phyloP scores from a whole-genome alignment of 148 eudicot genomes.

The Pouteria glomerata region DNA sequence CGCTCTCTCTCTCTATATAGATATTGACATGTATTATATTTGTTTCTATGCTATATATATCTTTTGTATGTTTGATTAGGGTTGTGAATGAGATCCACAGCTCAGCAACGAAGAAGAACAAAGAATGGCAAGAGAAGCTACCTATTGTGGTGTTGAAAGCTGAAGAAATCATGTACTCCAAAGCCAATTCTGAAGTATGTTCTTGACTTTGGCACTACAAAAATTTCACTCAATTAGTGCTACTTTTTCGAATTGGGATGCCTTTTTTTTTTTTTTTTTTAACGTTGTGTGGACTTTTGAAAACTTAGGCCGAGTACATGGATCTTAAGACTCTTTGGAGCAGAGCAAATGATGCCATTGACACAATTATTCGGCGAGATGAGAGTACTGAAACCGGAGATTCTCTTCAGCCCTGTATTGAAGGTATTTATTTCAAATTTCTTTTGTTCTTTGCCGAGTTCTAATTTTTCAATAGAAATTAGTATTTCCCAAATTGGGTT shows the following conservation, averaged over 20 bases:
- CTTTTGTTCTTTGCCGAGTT: background rate
- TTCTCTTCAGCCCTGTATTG: slow-evolving; percentile 79
- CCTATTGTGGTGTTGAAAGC: slow-evolving; percentile 89
- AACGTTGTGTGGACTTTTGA: slow-evolving; percentile 7
- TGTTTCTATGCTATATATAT: background rate
- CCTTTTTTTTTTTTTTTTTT: too few species aligned
- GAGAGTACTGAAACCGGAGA: slow-evolving; percentile 58
- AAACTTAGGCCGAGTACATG: slow-evolving; percentile 70
- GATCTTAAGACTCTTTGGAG: slow-evolving; percentile 58
- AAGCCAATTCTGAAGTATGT: slow-evolving; percentile 82
- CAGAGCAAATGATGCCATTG: slow-evolving; percentile 71
- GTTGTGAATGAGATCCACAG: slow-evolving; percentile 70
- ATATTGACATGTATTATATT: background rate
- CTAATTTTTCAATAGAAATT: background rate
- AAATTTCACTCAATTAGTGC: too few species aligned
- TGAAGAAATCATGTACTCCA: slow-evolving; percentile 86
- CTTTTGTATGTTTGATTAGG: slow-evolving; percentile 27
- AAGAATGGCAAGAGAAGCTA: slow-evolving; percentile 89
- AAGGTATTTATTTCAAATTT: slow-evolving; percentile 43
- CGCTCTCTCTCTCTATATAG: background rate
- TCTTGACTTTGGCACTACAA: too few species aligned
- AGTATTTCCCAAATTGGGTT: background rate
- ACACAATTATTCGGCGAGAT: slow-evolving; percentile 70
- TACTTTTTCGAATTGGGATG: too few species aligned
- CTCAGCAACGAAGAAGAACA: slow-evolving; percentile 65